Conservation (phyloP, 305 asterid genomes). For the Fraxinus greggii region DNA sequence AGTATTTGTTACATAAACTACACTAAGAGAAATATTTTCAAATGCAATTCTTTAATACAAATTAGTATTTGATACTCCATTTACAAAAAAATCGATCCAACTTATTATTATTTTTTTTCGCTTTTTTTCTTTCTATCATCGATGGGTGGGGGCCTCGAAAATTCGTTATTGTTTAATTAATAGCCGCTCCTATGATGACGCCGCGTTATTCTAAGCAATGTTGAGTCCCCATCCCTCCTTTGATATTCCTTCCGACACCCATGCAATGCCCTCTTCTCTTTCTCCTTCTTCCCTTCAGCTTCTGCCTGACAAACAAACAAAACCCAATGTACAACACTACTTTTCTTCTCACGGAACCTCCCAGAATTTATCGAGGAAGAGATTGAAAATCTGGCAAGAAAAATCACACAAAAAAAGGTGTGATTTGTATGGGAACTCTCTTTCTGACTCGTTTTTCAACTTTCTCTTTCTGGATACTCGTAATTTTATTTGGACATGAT, state of each 20-base stretch:
- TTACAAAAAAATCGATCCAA: not conserved
- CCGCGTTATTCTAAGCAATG: constrained; percentile 31
- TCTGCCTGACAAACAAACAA: constrained; percentile 6
- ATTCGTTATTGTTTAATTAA: not conserved
- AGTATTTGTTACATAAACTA: no score
- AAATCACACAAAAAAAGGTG: not conserved
- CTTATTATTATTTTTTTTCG: no score
- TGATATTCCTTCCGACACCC: constrained; percentile 29
- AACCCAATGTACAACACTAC: constrained; percentile 11
- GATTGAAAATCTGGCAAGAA: not conserved
- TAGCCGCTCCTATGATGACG: constrained; percentile 23
- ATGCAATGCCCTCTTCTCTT: constrained; percentile 28
- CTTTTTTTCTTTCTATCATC: not conserved
- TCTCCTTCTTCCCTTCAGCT: constrained; percentile 14
- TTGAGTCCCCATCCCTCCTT: constrained; percentile 19
- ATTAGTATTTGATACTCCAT: no score
- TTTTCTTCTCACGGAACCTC: constrained; percentile 24
- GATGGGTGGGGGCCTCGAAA: not conserved
- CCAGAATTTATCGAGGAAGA: not conserved
- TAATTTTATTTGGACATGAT: not conserved
- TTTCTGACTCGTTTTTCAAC: not conserved
- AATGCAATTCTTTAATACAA: no score
- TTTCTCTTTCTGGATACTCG: not conserved
- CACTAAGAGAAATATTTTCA: no score
- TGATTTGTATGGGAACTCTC: not conserved